Conservation (phyloP, 108 stramenopile genomes). For the Aureococcus anophagefferens region DNA sequence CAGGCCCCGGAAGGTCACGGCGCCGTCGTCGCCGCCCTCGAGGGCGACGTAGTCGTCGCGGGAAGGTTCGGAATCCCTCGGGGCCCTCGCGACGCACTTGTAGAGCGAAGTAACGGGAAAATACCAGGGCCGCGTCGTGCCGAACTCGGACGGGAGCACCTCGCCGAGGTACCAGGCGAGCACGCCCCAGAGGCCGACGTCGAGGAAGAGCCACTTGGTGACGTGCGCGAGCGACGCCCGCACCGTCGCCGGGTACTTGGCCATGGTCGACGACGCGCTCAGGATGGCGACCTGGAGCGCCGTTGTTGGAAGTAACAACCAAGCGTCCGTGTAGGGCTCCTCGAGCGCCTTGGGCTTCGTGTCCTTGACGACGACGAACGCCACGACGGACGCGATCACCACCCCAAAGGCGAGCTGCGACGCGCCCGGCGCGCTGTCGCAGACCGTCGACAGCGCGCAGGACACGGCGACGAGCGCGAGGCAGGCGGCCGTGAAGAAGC, state of each 20-base stretch:
- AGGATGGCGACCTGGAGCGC: not conserved
- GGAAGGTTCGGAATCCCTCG: not conserved
- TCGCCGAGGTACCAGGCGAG: constrained; percentile 49
- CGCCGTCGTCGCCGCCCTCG: not conserved
- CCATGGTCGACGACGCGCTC: not conserved
- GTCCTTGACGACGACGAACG: not conserved
- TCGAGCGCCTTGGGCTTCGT: not conserved
- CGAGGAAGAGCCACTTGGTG: constrained; percentile 28
- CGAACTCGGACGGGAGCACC: constrained; percentile 33
- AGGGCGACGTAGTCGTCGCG: not conserved
- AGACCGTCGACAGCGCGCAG: not conserved
- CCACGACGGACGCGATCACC: not conserved
- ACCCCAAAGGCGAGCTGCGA: not conserved
- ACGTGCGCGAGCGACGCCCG: not conserved
- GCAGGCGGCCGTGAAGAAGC: not conserved
- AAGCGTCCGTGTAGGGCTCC: not conserved
- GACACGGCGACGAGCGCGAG: not conserved
- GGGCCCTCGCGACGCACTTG: too few species aligned
- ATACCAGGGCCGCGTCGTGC: not conserved
- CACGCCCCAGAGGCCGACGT: constrained; percentile 30
- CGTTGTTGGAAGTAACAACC: not conserved
- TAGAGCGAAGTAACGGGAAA: not conserved
- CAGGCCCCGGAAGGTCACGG: not conserved
- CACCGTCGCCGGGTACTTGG: not conserved
- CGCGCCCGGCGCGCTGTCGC: not conserved